phyloP scores from a whole-genome alignment of 2,329 filamentous ascomycete species.

The Metarhizium album region DNA sequence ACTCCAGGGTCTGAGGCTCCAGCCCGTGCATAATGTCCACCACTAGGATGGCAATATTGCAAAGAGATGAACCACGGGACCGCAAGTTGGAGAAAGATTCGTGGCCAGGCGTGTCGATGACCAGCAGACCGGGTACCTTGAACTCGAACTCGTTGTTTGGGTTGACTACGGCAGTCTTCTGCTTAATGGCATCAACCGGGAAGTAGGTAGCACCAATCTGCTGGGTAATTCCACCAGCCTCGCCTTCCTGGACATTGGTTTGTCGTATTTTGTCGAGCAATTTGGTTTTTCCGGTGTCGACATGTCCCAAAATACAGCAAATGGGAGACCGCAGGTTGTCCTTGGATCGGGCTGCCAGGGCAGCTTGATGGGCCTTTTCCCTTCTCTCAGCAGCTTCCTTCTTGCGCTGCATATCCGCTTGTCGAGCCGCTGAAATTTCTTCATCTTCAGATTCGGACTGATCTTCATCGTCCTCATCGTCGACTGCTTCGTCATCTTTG shows the following conservation, averaged over 20 bases:
- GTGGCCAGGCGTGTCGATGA: conserved; percentile 98
- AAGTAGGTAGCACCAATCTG: conserved; percentile 99
- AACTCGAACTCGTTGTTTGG: conserved; percentile 82
- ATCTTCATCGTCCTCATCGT: conserved; percentile 19
- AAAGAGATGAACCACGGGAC: conserved; percentile 92
- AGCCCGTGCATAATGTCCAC: conserved; percentile 99
- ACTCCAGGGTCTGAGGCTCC: conserved; percentile 93
- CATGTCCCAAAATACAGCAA: conserved; percentile 98
- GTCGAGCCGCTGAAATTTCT: conserved; percentile 59
- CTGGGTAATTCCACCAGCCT: conserved; percentile 98
- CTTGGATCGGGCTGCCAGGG: conserved; percentile 79
- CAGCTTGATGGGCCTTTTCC: conserved; percentile 83
- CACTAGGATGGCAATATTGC: conserved; percentile 97
- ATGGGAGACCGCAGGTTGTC: conserved; percentile 95
- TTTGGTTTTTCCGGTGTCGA: conserved; percentile 99
- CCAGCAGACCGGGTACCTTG: conserved; percentile 90
- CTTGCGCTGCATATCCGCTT: conserved; percentile 67
- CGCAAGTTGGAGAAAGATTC: conserved; percentile 99
- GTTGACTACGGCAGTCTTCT: conserved; percentile 93
- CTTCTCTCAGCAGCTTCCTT: conserved; percentile 80
- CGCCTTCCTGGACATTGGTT: conserved; percentile 96
- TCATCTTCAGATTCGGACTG: conserved; percentile 60
- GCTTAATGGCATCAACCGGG: conserved; percentile 81
- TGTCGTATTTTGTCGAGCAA: conserved; percentile 95
- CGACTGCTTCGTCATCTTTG: conserved; percentile 14